These are phyloP conservation scores for Pelagophyceae sp. DNA, from an alignment of 352 stramenopile genomes.

Conservation along the genomic window DNA sequence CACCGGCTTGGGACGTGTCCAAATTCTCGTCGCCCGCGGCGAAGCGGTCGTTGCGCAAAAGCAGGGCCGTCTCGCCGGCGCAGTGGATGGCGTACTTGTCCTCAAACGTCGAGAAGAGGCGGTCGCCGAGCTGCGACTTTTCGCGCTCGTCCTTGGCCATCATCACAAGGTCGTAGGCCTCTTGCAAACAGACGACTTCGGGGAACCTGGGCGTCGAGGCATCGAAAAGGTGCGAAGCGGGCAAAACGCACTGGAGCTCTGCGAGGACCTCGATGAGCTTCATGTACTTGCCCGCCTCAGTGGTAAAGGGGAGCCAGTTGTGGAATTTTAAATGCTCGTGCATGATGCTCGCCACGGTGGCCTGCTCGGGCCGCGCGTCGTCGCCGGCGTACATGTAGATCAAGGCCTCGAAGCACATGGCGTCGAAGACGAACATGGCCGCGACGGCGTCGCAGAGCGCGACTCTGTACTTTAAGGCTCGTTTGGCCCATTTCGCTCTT, in stretches of 20 bases:
- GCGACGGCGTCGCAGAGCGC: background rate
- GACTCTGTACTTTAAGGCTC: background rate
- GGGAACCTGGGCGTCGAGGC: no score
- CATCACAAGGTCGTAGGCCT: constrained; percentile 6
- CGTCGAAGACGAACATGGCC: background rate
- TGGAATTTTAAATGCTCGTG: background rate
- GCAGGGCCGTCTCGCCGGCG: background rate
- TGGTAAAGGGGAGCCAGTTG: constrained; percentile 3
- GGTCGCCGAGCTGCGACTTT: background rate
- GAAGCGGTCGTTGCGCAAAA: background rate
- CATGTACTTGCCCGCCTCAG: constrained; percentile 9
- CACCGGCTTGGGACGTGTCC: no score
- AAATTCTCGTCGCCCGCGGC: background rate
- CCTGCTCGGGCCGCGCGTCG: background rate
- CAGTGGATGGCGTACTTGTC: constrained; percentile 8
- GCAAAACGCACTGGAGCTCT: background rate
- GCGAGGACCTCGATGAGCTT: constrained; percentile 1
- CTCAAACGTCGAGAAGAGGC: constrained; percentile 1
- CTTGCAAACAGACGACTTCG: background rate
- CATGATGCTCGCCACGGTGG: background rate
- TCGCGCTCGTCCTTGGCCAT: background rate
- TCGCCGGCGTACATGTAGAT: background rate
- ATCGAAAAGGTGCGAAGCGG: no score
- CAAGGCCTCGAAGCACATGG: constrained; percentile 2
- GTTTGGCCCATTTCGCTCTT: background rate